These are phyloP conservation scores for Canavalia ensiformis DNA, from an alignment of 306 rosid genomes.

Conservation along the genomic window DNA sequence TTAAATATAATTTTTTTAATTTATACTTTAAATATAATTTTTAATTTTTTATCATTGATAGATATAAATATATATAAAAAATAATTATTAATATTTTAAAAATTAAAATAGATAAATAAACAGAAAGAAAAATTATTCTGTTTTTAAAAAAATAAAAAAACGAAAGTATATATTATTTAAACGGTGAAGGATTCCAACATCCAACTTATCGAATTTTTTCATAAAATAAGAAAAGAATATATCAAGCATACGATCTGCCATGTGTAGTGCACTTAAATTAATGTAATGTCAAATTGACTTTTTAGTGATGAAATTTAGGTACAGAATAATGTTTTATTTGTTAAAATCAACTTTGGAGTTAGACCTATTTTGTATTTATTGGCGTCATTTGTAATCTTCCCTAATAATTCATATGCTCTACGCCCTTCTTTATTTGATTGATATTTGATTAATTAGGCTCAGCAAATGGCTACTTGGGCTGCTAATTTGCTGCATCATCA, in stretches of 20 bases:
- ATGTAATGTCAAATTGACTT: background rate
- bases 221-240: too few species aligned
- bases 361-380: slow-evolving; percentile 11
- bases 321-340: background rate
- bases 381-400: background rate
- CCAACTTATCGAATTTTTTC: too few species aligned
- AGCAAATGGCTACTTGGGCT: background rate
- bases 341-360: background rate
- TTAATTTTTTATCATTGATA: too few species aligned
- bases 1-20: too few species aligned
- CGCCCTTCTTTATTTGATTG: background rate
- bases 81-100: too few species aligned
- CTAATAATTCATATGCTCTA: background rate
- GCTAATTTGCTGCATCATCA: background rate
- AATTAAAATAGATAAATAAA: too few species aligned
- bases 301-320: slow-evolving; percentile 27
- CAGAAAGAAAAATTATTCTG: too few species aligned
- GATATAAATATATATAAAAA: too few species aligned
- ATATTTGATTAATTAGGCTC: background rate
- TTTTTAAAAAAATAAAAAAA: too few species aligned
- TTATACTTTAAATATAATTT: too few species aligned
- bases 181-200: too few species aligned
- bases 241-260: slow-evolving; percentile 19
- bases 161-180: too few species aligned
- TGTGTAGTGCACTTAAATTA: slow-evolving; percentile 46